phyloP scores from a whole-genome alignment of 164 flowering plant species.

The Paratinospora sagittata region DNA sequence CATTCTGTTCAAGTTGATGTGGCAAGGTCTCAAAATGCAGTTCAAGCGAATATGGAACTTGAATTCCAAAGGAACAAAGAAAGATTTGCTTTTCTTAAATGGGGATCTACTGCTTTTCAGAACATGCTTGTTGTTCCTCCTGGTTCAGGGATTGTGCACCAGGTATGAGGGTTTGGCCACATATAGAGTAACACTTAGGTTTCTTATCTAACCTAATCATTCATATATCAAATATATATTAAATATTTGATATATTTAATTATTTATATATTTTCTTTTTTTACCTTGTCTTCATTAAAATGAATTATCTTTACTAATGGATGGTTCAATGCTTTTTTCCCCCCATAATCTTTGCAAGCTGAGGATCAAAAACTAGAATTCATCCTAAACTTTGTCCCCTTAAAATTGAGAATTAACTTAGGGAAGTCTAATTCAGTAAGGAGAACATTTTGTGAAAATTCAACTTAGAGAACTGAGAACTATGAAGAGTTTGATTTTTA shows the following conservation, averaged over 20 bases:
- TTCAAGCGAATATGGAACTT: slow-evolving; percentile 71
- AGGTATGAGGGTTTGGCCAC: slow-evolving; percentile 36
- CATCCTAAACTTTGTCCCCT: too few relatives aligned
- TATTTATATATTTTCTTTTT: background rate
- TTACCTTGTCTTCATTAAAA: background rate
- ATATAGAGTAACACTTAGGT: background rate
- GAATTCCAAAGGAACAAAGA: slow-evolving; percentile 75
- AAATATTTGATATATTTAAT: too few relatives aligned
- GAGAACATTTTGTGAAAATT: too few relatives aligned
- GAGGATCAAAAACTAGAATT: too few relatives aligned
- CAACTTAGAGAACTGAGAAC: too few relatives aligned
- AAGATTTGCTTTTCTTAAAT: slow-evolving; percentile 80
- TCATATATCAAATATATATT: background rate
- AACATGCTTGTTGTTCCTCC: slow-evolving; percentile 95
- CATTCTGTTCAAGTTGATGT: slow-evolving; percentile 88
- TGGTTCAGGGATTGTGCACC: slow-evolving; percentile 89
- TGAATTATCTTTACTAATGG: background rate
- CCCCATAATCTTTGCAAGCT: too few relatives aligned
- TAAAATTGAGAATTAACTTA: too few relatives aligned
- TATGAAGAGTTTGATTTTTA: too few relatives aligned
- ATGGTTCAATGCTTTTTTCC: too few relatives aligned
- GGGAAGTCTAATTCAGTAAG: too few relatives aligned
- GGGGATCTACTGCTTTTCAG: slow-evolving; percentile 78
- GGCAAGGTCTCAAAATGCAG: slow-evolving; percentile 72
- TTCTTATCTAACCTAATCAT: background rate